Evolutionary conservation across 768 basidiomycete genomes (phyloP).

Genomic region (Lactarius vividus): DNA sequence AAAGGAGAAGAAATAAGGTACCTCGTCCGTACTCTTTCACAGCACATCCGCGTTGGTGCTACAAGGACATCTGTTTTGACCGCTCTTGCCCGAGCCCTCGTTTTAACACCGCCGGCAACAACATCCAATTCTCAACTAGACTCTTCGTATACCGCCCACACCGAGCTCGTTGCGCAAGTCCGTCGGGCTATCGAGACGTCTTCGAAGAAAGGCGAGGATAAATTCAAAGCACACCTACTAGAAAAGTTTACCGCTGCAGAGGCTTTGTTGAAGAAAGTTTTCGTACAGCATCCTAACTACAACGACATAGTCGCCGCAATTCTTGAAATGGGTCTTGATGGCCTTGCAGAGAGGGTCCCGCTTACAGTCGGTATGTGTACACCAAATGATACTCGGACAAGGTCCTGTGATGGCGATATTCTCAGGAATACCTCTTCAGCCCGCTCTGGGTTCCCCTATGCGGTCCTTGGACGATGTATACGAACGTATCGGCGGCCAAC

Average conservation of each 20-base stretch:
- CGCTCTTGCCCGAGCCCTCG: conserved; percentile 76
- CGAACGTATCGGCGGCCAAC: conserved; percentile 55
- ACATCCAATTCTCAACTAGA: conserved; percentile 27
- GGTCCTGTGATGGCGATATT: conserved; percentile 20
- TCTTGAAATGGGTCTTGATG: conserved; percentile 57
- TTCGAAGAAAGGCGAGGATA: conserved; percentile 36
- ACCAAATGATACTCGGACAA: not conserved
- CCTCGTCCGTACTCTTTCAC: conserved; percentile 68
- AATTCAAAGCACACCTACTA: conserved; percentile 38
- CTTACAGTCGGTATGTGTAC: conserved; percentile 62
- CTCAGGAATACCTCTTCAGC: conserved; percentile 76
- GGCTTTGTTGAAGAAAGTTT: conserved; percentile 63
- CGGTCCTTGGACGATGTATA: conserved; percentile 86
- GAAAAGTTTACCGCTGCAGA: conserved; percentile 56
- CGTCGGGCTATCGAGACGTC: conserved; percentile 27
- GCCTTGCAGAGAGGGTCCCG: conserved; percentile 56
- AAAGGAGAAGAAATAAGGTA: conserved; percentile 87
- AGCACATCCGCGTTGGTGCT: conserved; percentile 84
- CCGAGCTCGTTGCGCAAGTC: conserved; percentile 34
- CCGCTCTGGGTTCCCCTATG: conserved; percentile 83
- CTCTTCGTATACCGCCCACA: conserved; percentile 37
- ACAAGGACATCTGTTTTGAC: conserved; percentile 79
- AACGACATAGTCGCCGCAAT: conserved; percentile 63
- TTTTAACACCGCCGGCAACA: conserved; percentile 48
- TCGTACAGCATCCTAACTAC: conserved; percentile 76